These are phyloP conservation scores for Pseudisothecium myosuroides DNA, from an alignment of 225 moss, liverwort and hornwort genomes.

Conservation along the genomic window DNA sequence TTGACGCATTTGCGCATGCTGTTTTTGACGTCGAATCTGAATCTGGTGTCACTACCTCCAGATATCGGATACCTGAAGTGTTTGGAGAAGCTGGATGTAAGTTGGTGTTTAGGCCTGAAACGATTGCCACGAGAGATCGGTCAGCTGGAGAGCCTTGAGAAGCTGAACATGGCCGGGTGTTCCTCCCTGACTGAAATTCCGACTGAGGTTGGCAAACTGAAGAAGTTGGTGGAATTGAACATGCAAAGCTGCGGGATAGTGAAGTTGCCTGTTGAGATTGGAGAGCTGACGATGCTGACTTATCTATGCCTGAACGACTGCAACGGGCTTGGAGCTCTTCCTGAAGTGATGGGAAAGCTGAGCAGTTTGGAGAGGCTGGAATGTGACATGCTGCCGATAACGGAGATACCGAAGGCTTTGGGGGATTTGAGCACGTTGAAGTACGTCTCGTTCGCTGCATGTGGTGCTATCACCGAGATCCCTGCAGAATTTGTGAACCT, in stretches of 20 bases:
- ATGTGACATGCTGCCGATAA: background rate
- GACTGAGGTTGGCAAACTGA: background rate
- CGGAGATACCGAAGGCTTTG: background rate
- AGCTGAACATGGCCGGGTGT: constrained; percentile 34
- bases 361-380: constrained; percentile 10
- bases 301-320: constrained; percentile 20
- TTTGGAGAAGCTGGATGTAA: constrained; percentile 24
- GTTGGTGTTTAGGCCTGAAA: constrained; percentile 14
- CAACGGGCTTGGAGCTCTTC: background rate
- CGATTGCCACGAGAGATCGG: constrained; percentile 9
- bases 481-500: constrained; percentile 7
- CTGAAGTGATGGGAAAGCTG: constrained; percentile 7
- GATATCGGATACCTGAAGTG: background rate
- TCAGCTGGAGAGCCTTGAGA: constrained; percentile 12
- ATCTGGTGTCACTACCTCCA: constrained; percentile 3
- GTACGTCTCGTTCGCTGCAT: background rate
- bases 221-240: constrained; percentile 2
- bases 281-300: background rate
- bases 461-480: background rate
- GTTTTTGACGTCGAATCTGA: constrained; percentile 21
- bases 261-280: background rate
- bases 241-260: constrained; percentile 15
- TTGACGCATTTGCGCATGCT: constrained; percentile 16
- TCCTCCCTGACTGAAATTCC: constrained; percentile 9
- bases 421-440: constrained; percentile 8